Evolutionary conservation across 2,329 filamentous ascomycete species (phyloP), one percentile per base, ranked within the genome.

Genomic region (Venturia aucupariae): DNA sequence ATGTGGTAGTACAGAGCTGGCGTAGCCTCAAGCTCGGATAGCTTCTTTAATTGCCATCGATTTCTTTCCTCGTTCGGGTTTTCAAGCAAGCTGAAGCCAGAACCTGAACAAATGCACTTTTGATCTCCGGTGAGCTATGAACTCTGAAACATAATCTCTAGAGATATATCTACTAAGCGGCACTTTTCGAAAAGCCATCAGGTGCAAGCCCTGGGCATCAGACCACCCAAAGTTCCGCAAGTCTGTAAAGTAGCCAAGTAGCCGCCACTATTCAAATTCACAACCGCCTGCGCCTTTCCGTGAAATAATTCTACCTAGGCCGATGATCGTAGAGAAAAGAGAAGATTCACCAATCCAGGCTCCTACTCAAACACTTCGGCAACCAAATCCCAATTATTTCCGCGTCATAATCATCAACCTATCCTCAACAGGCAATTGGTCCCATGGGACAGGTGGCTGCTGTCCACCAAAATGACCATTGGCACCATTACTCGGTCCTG

Each of bases 361-460:
- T 19, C 30, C 27, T 35, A 55, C 27, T 48, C 46, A 51, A 27
- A 27, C 27, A 57, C 30, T 27, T 32, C 51, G n/a, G n/a, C 4
- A 19, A n/a, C 30, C 51, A 3, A 8, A 35, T 22, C 15, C n/a
- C 51, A 35, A 3, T 35, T n/a, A 48, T 15, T 57, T 30, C 27
- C 15, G 51, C 4, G 24, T 35, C 3, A 57, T 32, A 2, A 57
- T 32, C 51, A 57, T 57, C 27, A 57, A 57, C 51, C 38, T 60
- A 7, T 60, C 59, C 22, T 60, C 59, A 44, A 60, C 41, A 39
- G 59, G 38, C 38, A 60, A 24, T 19, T 60, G 6, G 7, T 60
- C 32, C 59, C 59, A 60, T 24, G 35, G 59, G 22, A 60, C 59
- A 41, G 4, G 22, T 13, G 32, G 35, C 27, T 60, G 59, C 35